phyloP scores from a whole-genome alignment of 1,284 basidiomycete genomes.

The Naganishia liquefaciens region DNA sequence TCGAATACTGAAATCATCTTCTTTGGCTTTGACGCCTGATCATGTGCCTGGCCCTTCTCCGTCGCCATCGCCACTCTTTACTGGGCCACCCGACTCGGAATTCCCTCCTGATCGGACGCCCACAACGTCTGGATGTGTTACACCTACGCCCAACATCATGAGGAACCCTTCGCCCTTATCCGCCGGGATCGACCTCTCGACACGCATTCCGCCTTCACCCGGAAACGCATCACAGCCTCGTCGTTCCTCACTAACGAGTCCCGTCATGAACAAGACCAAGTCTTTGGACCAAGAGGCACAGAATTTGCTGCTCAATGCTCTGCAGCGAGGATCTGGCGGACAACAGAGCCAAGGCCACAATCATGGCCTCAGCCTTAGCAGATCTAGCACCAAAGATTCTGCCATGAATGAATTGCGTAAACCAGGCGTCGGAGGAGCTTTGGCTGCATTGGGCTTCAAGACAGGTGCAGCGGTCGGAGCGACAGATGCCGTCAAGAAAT shows the following conservation, averaged over 20 bases:
- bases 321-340: slow-evolving; percentile 36
- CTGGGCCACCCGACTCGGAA: not conserved
- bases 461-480: slow-evolving; percentile 40
- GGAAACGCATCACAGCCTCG: not conserved
- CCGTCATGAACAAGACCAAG: slow-evolving; percentile 1
- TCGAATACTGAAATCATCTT: not conserved
- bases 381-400: slow-evolving; percentile 24
- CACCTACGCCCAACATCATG: not conserved
- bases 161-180: too few relatives aligned
- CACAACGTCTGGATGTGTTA: not conserved
- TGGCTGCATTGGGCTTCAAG: slow-evolving; percentile 45
- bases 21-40: not conserved
- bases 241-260: slow-evolving; percentile 2
- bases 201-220: not conserved
- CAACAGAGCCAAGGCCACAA: slow-evolving; percentile 11
- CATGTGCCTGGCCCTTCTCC: slow-evolving; percentile 17
- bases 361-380: slow-evolving; percentile 25
- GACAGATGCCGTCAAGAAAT: slow-evolving; percentile 24
- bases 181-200: not conserved
- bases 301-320: slow-evolving; percentile 44
- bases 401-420: slow-evolving; percentile 33
- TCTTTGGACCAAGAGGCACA: slow-evolving; percentile 35
- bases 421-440: slow-evolving; percentile 36
- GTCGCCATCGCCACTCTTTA: not conserved
- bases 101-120: not conserved